Evolutionary conservation across 768 basidiomycete species (phyloP), one percentile per base, ranked within the genome.

Genomic region (Tulasnella sp.): DNA sequence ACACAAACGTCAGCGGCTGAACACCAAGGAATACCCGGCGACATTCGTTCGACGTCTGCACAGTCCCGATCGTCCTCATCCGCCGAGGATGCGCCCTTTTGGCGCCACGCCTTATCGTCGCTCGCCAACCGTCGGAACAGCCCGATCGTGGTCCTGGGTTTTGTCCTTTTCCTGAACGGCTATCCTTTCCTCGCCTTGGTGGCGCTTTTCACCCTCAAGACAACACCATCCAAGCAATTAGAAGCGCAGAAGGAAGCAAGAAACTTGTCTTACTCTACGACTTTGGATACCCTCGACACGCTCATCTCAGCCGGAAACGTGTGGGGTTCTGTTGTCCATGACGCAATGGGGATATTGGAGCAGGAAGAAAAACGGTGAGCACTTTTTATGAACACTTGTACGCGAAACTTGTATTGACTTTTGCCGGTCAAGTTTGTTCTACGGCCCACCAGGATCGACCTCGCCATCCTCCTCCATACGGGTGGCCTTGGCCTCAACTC

Each of bases 271-370:
- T 57, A 34, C 23, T 40, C n/a, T 15, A 59, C 87, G 84, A 81
- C 83, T 48, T 69, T 86, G 62, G 73, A 76, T 62, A 74, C 80
- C 31, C 72, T 90, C 39, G 76, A 82, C 56, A 79, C 84, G 46
- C 72, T 90, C 56, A 77, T 85, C 62, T 67, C 72, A 48, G 78
- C 85, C 41, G 83, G 83, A 55, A 74, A 78, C 48, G 69, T 77
- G 23, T 90, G 86, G 87, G 84, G 87, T 60, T 77, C 81, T 6
- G 75, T 80, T 43, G 75, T 90, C 15, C 80, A 81, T 62, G 82
- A 86, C 62, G 79, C 83, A 6, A 73, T 87, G 59, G 69, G 69
- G 32, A 69, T 77, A 36, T 69, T 89, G 42, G 84, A 89, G 62
- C 77, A 71, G 27, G 85, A 88, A 62, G 85, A 88, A 64, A 76